phyloP scores from a whole-genome alignment of 2,329 filamentous ascomycete genomes.

The Leptographium flavum region DNA sequence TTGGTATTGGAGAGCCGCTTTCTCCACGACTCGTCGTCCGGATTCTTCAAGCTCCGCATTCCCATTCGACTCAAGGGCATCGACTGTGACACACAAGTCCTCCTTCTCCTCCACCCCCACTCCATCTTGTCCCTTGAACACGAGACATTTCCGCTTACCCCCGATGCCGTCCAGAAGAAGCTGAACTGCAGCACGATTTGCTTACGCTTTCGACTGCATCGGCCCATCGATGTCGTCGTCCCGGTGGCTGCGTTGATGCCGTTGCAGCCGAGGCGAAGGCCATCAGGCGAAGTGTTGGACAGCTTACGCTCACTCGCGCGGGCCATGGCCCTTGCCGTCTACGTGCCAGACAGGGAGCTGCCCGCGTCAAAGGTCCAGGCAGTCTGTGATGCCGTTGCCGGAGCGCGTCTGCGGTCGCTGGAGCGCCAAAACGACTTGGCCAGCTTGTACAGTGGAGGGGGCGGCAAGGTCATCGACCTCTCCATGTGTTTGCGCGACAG shows the following conservation, averaged over 20 bases:
- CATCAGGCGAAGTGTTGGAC: background rate
- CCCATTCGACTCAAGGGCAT: conserved; percentile 1
- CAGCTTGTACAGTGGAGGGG: background rate
- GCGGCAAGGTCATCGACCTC: conserved; percentile 1
- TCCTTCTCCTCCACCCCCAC: background rate
- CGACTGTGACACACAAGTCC: background rate
- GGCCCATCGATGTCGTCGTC: background rate
- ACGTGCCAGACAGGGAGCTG: background rate
- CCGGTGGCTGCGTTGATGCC: background rate
- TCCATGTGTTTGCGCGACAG: background rate
- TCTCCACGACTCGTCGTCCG: background rate
- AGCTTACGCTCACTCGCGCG: background rate
- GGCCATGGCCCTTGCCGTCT: background rate
- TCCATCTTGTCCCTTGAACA: background rate
- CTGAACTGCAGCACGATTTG: background rate
- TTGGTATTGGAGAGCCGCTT: background rate
- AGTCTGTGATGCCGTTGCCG: background rate
- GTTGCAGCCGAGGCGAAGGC: background rate
- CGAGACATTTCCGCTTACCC: background rate
- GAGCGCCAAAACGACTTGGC: background rate
- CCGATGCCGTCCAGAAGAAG: background rate
- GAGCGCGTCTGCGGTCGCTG: background rate
- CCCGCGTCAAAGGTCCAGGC: background rate
- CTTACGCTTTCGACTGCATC: background rate
- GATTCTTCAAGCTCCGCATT: background rate